Conservation (phyloP, 2,329 filamentous ascomycete species). For the Alternaria arborescens region DNA sequence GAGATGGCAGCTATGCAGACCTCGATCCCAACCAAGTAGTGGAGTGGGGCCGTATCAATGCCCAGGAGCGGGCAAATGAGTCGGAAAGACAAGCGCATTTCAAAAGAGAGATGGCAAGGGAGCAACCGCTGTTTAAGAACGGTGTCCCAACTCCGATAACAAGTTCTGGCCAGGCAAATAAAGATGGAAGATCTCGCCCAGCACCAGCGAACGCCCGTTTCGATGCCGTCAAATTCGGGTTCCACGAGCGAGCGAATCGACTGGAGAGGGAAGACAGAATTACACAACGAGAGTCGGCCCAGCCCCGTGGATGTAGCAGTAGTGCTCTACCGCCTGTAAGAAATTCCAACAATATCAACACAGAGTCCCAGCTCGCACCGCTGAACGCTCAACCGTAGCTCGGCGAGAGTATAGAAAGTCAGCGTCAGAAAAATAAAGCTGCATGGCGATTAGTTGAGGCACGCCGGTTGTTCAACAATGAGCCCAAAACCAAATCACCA, state of each 20-base stretch:
- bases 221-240: background rate
- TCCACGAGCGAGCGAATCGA: background rate
- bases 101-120: background rate
- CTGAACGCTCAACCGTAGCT: background rate
- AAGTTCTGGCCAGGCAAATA: background rate
- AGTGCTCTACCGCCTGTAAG: background rate
- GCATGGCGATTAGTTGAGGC: no score
- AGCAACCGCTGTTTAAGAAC: background rate
- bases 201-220: background rate
- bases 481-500: background rate
- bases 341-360: fast-evolving
- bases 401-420: background rate
- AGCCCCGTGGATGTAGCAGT: background rate
- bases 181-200: background rate
- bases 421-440: background rate
- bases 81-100: background rate
- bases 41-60: background rate
- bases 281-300: background rate
- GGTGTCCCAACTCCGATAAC: background rate
- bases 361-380: background rate
- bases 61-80: background rate
- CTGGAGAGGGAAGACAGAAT: background rate
- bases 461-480: background rate
- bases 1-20: background rate
- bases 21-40: background rate